Percentiles rank a stretch among this genome's conserved stretches.
These are phyloP conservation scores for Begonia loranthoides DNA, from an alignment of 306 rosid genomes.

Conservation along the genomic window DNA sequence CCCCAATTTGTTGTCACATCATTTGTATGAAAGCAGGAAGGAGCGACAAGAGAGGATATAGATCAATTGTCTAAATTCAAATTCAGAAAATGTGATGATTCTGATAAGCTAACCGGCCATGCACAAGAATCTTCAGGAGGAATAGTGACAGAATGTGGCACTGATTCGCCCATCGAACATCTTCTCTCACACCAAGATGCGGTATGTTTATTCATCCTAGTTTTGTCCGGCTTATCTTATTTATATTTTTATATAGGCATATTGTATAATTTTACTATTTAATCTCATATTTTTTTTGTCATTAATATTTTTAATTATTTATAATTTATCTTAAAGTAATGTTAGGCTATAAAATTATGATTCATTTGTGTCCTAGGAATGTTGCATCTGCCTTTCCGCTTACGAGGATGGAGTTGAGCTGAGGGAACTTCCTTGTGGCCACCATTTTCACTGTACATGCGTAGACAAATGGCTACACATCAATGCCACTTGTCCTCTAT, in stretches of 20 bases:
- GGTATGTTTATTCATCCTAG: constrained; percentile 18
- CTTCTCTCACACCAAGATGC: constrained; percentile 72
- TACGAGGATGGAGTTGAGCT: constrained; percentile 86
- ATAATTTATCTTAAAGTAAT: no score
- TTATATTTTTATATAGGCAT: no score
- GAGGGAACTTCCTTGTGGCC: constrained; percentile 89
- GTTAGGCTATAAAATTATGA: no score
- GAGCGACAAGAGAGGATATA: constrained; percentile 87
- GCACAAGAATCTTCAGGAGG: constrained; percentile 56
- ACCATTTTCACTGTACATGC: constrained; percentile 88
- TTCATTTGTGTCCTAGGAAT: no score
- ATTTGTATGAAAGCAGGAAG: constrained; percentile 56
- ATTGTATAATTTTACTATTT: no score
- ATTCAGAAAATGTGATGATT: constrained; percentile 32
- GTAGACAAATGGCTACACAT: constrained; percentile 87
- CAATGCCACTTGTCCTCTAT: constrained; percentile 91
- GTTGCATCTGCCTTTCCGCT: constrained; percentile 90
- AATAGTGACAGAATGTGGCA: constrained; percentile 66
- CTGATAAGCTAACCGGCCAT: constrained; percentile 31
- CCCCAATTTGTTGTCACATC: no score
- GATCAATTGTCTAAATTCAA: constrained; percentile 73
- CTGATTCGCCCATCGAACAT: constrained; percentile 57
- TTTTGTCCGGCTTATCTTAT: neutral
- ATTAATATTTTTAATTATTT: no score
- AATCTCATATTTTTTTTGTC: no score